phyloP scores from a whole-genome alignment of 345 rosid genomes.

The Chamaenerion angustifolium region DNA sequence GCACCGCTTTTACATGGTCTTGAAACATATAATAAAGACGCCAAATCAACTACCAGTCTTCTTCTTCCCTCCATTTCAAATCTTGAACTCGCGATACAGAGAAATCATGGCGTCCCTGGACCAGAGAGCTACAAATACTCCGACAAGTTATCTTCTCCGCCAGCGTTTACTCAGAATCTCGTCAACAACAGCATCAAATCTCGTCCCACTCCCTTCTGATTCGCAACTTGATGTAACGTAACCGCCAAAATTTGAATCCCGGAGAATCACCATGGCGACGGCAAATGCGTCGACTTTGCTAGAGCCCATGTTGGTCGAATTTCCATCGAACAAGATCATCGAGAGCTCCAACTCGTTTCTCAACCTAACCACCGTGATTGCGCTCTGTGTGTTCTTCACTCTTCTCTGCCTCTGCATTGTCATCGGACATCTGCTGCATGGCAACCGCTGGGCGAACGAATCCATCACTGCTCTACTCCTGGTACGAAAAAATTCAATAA shows the following conservation, averaged over 20 bases:
- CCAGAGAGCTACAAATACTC: not conserved
- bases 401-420: slow-evolving; percentile 53
- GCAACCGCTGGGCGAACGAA: slow-evolving; percentile 61
- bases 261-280: not conserved
- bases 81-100: not conserved
- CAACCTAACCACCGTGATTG: slow-evolving; percentile 23
- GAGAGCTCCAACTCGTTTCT: slow-evolving; percentile 17
- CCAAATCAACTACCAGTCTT: slow-evolving; percentile 24
- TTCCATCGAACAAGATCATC: slow-evolving; percentile 7
- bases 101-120: not conserved
- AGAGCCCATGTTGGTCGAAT: slow-evolving; percentile 14
- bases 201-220: too few species aligned
- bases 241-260: not conserved
- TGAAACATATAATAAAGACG: not conserved
- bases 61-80: slow-evolving; percentile 28
- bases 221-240: not conserved
- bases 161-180: too few species aligned
- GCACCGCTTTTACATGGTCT: not conserved
- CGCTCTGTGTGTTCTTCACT: slow-evolving; percentile 41
- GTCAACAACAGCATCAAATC: too few species aligned
- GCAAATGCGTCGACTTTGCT: slow-evolving; percentile 15
- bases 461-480: slow-evolving; percentile 51
- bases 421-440: slow-evolving; percentile 55
- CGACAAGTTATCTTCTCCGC: too few species aligned
- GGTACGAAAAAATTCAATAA: slow-evolving; percentile 15